Conservation (phyloP, 2,329 filamentous ascomycete genomes). For the Claviceps pazoutovae region DNA sequence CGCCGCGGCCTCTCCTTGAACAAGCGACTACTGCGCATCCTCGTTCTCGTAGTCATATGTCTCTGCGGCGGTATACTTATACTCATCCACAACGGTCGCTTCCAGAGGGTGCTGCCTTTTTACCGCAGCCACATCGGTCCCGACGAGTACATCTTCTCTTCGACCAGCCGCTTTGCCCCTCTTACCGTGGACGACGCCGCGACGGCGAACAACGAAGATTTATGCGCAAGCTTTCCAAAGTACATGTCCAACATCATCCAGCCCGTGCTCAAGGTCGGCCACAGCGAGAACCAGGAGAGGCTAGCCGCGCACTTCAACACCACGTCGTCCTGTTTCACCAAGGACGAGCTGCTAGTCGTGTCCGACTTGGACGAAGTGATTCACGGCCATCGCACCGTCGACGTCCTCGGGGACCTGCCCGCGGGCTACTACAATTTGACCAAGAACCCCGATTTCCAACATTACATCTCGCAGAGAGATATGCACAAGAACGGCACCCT, state of each 20-base stretch:
- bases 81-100: not conserved
- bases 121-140: conserved; percentile 13
- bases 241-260: conserved; percentile 18
- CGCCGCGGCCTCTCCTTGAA: conserved; percentile 13
- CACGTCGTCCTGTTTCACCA: conserved; percentile 35
- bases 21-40: conserved; percentile 19
- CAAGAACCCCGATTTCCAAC: conserved; percentile 22
- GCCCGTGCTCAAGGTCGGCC: conserved; percentile 21
- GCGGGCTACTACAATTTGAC: conserved; percentile 19
- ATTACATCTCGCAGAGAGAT: conserved; percentile 26
- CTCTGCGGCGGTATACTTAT: conserved; percentile 8
- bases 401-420: conserved; percentile 22
- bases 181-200: conserved; percentile 13
- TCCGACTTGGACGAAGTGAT: conserved; percentile 35
- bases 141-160: conserved; percentile 16
- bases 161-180: conserved; percentile 17
- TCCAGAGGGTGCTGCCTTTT: conserved; percentile 4
- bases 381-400: conserved; percentile 27
- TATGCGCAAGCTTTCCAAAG: conserved; percentile 20
- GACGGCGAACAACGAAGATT: conserved; percentile 13
- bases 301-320: conserved; percentile 32
- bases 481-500: conserved; percentile 21
- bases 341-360: conserved; percentile 30
- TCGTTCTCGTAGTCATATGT: conserved; percentile 11
- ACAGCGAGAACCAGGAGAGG: conserved; percentile 11